phyloP scores from a whole-genome alignment of 768 basidiomycete genomes.

The Serendipita sp. region DNA sequence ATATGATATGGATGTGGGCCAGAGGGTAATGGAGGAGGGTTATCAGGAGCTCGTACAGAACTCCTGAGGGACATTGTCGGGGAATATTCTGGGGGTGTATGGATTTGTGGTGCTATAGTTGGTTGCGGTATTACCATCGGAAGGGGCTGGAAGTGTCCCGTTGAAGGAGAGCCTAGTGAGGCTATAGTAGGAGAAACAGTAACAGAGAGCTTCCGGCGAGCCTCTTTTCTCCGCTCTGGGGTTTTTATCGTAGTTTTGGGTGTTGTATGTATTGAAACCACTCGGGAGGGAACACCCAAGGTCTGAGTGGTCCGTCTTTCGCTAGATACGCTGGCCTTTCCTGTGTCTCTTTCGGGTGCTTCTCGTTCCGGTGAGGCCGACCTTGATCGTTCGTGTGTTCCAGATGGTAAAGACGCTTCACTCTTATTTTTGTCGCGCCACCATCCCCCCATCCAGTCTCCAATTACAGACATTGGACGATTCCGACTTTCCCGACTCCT shows the following conservation, averaged over 20 bases:
- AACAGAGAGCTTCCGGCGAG: not conserved
- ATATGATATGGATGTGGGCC: slow-evolving; percentile 18
- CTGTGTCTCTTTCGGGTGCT: not conserved
- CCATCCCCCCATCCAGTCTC: slow-evolving; percentile 69
- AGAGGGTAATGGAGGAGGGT: slow-evolving; percentile 29
- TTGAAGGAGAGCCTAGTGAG: not conserved
- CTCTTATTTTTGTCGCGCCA: slow-evolving; percentile 25
- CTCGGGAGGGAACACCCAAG: slow-evolving; percentile 17
- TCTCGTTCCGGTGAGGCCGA: not conserved
- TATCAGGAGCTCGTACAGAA: slow-evolving; percentile 20
- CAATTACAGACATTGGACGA: slow-evolving; percentile 21
- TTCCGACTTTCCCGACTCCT: slow-evolving; percentile 5
- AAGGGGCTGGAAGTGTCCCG: slow-evolving; percentile 2
- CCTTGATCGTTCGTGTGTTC: slow-evolving; percentile 8
- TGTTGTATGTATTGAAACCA: slow-evolving; percentile 30
- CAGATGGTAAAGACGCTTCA: slow-evolving; percentile 13
- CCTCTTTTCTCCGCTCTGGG: not conserved
- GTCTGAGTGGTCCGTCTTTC: not conserved
- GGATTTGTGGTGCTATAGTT: slow-evolving; percentile 7
- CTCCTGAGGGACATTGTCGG: not conserved
- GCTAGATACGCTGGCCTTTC: not conserved
- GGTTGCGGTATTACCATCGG: slow-evolving; percentile 10
- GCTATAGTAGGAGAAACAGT: not conserved
- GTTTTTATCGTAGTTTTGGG: not conserved
- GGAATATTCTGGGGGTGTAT: slow-evolving; percentile 2